These are phyloP conservation scores for Ceratobasidium sp. DNA, from an alignment of 1,284 basidiomycete genomes.

Conservation along the genomic window DNA sequence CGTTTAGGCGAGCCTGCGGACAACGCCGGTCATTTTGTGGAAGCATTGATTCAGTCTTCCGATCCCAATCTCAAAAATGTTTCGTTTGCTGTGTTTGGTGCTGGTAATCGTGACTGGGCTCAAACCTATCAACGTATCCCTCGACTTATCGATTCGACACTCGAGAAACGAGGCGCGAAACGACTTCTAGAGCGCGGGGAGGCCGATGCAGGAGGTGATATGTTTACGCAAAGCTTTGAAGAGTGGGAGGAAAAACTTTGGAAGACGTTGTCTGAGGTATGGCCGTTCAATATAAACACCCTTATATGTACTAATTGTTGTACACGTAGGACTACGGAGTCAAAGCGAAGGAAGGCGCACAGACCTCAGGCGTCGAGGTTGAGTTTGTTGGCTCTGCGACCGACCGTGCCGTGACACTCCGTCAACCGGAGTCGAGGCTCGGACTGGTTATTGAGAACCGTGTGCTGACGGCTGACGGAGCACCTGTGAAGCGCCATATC, in stretches of 20 bases:
- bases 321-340: constrained; percentile 20
- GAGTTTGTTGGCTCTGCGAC: constrained; percentile 25
- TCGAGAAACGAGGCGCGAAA: constrained; percentile 62
- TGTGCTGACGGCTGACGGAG: constrained; percentile 33
- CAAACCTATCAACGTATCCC: constrained; percentile 69
- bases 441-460: constrained; percentile 32
- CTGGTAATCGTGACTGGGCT: constrained; percentile 70
- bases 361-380: background rate
- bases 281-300: background rate
- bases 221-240: constrained; percentile 66
- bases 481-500: constrained; percentile 40
- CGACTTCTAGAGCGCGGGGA: constrained; percentile 62
- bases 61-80: constrained; percentile 58
- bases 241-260: constrained; percentile 64
- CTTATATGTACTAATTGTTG: too few species aligned
- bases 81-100: constrained; percentile 67
- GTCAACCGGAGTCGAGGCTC: constrained; percentile 39
- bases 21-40: constrained; percentile 66
- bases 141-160: constrained; percentile 60
- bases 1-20: constrained; percentile 64
- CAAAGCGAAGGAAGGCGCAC: constrained; percentile 2
- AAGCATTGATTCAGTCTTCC: constrained; percentile 59
- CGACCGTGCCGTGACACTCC: constrained; percentile 21
- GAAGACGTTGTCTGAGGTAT: constrained; percentile 55
- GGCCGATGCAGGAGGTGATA: constrained; percentile 63